Evolutionary conservation across 345 rosid genomes (phyloP), one percentile per base, ranked within the genome.

Genomic region (Excoecaria cochinchinensis): DNA sequence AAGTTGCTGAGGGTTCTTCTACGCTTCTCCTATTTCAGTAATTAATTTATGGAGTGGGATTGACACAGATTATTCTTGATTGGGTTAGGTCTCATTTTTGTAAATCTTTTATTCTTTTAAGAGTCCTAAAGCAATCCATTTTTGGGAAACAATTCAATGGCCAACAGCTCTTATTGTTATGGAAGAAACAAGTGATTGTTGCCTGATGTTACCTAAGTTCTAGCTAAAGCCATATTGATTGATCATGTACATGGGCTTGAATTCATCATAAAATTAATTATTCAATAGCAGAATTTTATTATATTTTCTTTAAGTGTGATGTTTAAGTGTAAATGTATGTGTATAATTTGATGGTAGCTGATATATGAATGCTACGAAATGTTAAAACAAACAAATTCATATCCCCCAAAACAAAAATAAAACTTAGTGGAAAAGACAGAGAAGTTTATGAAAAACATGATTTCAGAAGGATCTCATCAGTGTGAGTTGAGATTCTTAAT

Each of bases 11-110:
- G 21, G 39, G 67, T 53, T 71, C 48, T 22, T 70, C 85, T 44
- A 84, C 83, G 25, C 85, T 77, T 84, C 78, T 66, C 38, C 87
- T 84, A 22, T 82, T 82, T 66, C 72, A 72, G 36, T 83, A 67
- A 72, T 38, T 36, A n/a, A 4, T 31, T 12, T 0, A 5, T 8
- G 48, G 6, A 17, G 51, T 10, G 22, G 51, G 24, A 40, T 24
- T 8, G 13, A 44, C n/a, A 40, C 16, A 44, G 16, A 19, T 40
- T 24, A 8, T 17, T 24, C 3, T 24, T 16, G 65, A 9, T 50
- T 61, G 76, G 38, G 24, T 36, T n/a, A 61, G 10, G 62, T 22
- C 38, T 53, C 73, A n/a, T 38, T 12, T 31, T 55, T 42, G 65
- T 40, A 57, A 69, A 69, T 69, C 46, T 68, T 58, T 68, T 39